Evolutionary conservation across 257 asterid genomes (phyloP), one percentile per base, ranked within the genome.

Genomic region (Salvia rosmarinus): DNA sequence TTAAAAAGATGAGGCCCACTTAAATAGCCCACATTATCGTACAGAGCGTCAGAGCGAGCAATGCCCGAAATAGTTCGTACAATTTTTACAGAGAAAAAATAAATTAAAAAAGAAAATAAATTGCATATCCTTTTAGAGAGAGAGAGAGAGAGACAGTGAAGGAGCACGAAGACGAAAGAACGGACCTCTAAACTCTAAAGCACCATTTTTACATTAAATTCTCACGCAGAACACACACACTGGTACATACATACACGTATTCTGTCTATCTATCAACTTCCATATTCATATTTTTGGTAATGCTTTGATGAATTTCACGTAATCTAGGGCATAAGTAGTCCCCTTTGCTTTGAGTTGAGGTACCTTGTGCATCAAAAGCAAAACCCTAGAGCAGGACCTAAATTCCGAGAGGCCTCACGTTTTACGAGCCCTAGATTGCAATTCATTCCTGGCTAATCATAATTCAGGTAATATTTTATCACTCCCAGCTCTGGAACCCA

Each of bases 341-440:
- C 77, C 77, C 79, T 67, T 71, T 77, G 80, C 80, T 76, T 58
- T 78, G 82, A 84, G 81, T 79, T 84, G 86, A 83, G 87, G 82
- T 85, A 77, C 77, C 78, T 66, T 77, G 78, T 77, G 87, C 88
- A 79, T 79, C 86, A 76, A 20, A 78, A 66, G 79, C 76, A 74
- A 86, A 86, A 80, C 85, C 85, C 89, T 82, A 80, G 81, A 61
- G 72, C 74, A 23, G 61, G 44, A 52, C 58, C 75, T 16, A 78
- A 75, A 68, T 71, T 80, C 69, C 20, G 66, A 21, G 67, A 25
- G 75, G 52, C 70, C 77, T 70, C 71, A 63, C 65, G 67, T 64
- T 78, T 79, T 72, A 61, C 34, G 6, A 74, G 76, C 79, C 74
- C 79, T 84, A 74, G 68, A 67, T 67, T 74, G 84, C 82, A 86